These are phyloP conservation scores for Pluteus cervinus DNA, from an alignment of 768 basidiomycete species.

Conservation along the genomic window DNA sequence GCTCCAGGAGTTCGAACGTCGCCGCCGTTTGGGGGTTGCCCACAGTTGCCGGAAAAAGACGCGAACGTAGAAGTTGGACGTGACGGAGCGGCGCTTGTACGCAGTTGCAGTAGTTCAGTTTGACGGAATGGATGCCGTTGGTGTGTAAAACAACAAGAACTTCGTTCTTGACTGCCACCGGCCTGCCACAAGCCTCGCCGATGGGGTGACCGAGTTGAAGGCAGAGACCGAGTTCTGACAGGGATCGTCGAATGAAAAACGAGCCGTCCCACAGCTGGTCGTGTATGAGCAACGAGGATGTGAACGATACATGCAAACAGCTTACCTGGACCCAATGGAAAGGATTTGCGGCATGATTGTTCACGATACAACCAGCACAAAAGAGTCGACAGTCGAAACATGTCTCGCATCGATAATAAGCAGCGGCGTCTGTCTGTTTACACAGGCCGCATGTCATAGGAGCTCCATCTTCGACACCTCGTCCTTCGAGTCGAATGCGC, in stretches of 20 bases:
- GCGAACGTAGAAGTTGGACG: conserved; percentile 24
- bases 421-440: not conserved
- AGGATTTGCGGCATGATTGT: conserved; percentile 5
- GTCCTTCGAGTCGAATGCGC: conserved; percentile 9
- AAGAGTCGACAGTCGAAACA: conserved; percentile 8
- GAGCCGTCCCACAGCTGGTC: conserved; percentile 15
- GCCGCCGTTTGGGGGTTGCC: conserved; percentile 19
- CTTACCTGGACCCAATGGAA: conserved; percentile 18
- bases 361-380: conserved; percentile 8
- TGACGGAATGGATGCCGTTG: conserved; percentile 19
- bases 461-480: no score
- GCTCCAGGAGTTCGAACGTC: conserved; percentile 21
- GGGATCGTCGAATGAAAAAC: conserved; percentile 11
- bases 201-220: not conserved
- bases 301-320: not conserved
- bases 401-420: conserved; percentile 8
- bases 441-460: not conserved
- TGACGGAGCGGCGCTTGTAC: conserved; percentile 1
- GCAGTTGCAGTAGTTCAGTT: conserved; percentile 24
- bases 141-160: conserved; percentile 19
- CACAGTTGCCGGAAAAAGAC: conserved; percentile 24
- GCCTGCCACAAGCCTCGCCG: conserved; percentile 8
- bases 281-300: not conserved
- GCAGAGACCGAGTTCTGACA: conserved; percentile 13
- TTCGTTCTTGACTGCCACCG: not conserved